Percentiles rank a stretch among this genome's conserved stretches.
Conservation (phyloP, 306 rosid genomes). For the Crataegus laevigata region DNA sequence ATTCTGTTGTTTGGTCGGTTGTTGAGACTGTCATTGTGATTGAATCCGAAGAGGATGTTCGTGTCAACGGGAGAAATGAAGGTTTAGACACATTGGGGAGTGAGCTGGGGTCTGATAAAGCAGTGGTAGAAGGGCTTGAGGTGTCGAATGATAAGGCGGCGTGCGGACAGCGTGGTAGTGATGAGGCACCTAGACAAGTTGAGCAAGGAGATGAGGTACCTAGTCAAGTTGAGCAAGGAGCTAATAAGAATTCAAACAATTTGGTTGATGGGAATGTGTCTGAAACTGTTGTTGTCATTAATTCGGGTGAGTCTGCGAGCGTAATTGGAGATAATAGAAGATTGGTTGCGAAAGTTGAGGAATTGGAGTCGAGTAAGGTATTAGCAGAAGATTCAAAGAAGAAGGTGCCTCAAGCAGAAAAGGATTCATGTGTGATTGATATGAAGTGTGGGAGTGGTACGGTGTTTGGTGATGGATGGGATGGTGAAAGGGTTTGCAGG, state of each 20-base stretch:
- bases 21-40: constrained; percentile 26
- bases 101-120: constrained; percentile 28
- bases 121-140: constrained; percentile 15
- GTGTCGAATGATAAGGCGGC: constrained; percentile 11
- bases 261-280: constrained; percentile 28
- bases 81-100: constrained; percentile 15
- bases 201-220: constrained; percentile 37
- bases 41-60: constrained; percentile 15
- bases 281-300: constrained; percentile 44
- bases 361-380: constrained; percentile 35
- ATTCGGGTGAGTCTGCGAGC: constrained; percentile 33
- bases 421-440: constrained; percentile 44
- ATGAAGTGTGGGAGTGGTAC: constrained; percentile 40
- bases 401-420: constrained; percentile 41
- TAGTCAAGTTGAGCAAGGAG: constrained; percentile 29
- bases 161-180: background rate
- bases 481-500: constrained; percentile 79
- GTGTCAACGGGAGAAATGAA: constrained; percentile 18
- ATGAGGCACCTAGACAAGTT: constrained; percentile 22
- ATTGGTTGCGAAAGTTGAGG: constrained; percentile 28
- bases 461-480: constrained; percentile 34
- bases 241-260: constrained; percentile 31
- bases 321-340: constrained; percentile 26
- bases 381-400: constrained; percentile 24
- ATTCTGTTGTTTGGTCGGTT: constrained; percentile 32